Evolutionary conservation across 2,329 filamentous ascomycete genomes (phyloP).

Genomic region (Colletotrichum tamarilloi): DNA sequence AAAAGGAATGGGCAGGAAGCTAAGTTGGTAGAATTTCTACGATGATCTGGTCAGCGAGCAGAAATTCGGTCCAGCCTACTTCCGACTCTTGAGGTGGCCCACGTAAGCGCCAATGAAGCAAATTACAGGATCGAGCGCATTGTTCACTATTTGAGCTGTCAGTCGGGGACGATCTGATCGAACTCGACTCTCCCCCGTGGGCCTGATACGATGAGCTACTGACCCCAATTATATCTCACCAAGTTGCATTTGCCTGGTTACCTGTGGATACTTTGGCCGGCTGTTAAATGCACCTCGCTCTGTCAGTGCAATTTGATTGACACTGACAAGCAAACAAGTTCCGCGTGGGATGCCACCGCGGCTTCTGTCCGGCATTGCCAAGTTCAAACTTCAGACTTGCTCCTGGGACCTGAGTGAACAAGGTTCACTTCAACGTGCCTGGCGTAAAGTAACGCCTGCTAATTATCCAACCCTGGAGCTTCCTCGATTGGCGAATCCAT

Average conservation of each 20-base stretch:
- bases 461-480: background rate
- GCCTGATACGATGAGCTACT: background rate
- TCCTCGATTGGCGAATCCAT: slow-evolving; percentile 22
- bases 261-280: background rate
- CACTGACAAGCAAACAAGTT: slow-evolving; percentile 8
- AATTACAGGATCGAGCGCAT: background rate
- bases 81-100: background rate
- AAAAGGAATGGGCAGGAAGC: slow-evolving; percentile 7
- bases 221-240: background rate
- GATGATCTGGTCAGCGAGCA: background rate
- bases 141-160: slow-evolving; percentile 13
- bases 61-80: background rate
- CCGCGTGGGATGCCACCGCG: slow-evolving; percentile 6
- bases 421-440: background rate
- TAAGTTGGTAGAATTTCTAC: background rate
- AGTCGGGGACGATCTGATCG: background rate
- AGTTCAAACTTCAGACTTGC: background rate
- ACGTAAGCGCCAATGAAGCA: background rate
- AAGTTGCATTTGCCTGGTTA: too few relatives aligned
- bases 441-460: background rate
- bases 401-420: background rate
- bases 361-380: background rate
- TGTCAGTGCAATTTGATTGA: slow-evolving; percentile 7
- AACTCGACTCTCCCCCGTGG: background rate
- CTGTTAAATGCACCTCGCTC: slow-evolving; percentile 1